phyloP scores from a whole-genome alignment of 352 stramenopile genomes.

The Phytophthora gonapodyides region DNA sequence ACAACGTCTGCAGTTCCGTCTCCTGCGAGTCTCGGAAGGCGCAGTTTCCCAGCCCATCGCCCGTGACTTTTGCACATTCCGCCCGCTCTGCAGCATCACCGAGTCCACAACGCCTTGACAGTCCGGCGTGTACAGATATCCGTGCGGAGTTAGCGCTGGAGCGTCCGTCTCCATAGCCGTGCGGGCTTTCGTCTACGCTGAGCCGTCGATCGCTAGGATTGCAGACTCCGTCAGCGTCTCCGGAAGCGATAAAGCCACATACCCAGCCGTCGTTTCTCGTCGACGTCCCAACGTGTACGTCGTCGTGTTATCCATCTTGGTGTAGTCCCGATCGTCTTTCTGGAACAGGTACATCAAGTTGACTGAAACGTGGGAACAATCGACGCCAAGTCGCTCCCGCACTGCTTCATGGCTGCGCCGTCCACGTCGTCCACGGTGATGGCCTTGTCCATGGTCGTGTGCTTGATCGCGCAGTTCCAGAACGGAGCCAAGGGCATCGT shows the following conservation, averaged over 20 bases:
- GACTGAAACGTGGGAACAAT: constrained; percentile 38
- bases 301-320: constrained; percentile 48
- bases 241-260: constrained; percentile 25
- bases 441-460: constrained; percentile 45
- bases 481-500: constrained; percentile 45
- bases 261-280: constrained; percentile 25
- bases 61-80: constrained; percentile 52
- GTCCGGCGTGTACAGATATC: constrained; percentile 46
- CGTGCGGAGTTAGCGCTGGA: constrained; percentile 29
- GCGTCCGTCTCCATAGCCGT: not conserved
- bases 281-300: constrained; percentile 38
- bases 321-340: constrained; percentile 41
- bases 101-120: constrained; percentile 32
- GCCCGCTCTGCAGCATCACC: constrained; percentile 34
- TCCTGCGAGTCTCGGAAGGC: constrained; percentile 47
- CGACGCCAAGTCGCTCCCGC: constrained; percentile 17
- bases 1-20: constrained; percentile 41
- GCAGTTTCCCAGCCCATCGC: constrained; percentile 43
- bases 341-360: constrained; percentile 55
- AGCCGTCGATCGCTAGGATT: constrained; percentile 40
- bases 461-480: constrained; percentile 49
- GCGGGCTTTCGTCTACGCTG: constrained; percentile 37
- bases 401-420: constrained; percentile 25
- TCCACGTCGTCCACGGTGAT: constrained; percentile 34
- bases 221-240: constrained; percentile 37